Evolutionary conservation across 1,284 basidiomycete species (phyloP).

Genomic region (Porodaedalea pini): DNA sequence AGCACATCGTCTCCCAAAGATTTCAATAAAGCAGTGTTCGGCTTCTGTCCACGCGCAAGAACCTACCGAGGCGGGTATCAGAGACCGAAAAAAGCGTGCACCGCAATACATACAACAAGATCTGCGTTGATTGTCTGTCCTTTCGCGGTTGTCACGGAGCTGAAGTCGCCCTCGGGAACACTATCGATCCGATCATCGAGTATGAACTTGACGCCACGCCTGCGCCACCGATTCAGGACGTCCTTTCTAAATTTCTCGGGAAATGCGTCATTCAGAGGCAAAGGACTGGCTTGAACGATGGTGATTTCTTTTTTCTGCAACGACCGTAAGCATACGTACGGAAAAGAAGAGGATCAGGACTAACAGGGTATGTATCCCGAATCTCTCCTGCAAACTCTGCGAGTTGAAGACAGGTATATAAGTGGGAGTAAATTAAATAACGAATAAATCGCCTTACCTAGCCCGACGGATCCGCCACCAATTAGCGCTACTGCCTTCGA

Average conservation of each 20-base stretch:
- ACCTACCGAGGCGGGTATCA: constrained; percentile 35
- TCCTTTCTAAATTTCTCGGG: constrained; percentile 52
- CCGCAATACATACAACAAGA: constrained; percentile 44
- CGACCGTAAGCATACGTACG: neutral
- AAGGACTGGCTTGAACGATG: constrained; percentile 51
- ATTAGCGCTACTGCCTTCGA: constrained; percentile 52
- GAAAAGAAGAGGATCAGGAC: constrained; percentile 21
- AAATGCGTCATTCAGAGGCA: constrained; percentile 57
- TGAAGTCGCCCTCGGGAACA: constrained; percentile 33
- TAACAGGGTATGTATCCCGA: constrained; percentile 47
- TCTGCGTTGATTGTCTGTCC: constrained; percentile 54
- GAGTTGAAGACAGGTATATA: constrained; percentile 1
- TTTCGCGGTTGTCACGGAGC: constrained; percentile 46
- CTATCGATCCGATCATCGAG: constrained; percentile 54
- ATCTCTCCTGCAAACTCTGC: constrained; percentile 59
- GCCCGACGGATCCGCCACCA: constrained; percentile 61
- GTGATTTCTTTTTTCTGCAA: constrained; percentile 56
- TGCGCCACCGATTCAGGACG: constrained; percentile 39
- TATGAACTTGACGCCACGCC: constrained; percentile 48
- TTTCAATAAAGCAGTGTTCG: constrained; percentile 49
- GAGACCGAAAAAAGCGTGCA: neutral
- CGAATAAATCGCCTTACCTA: constrained; percentile 39
- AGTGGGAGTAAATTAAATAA: constrained; percentile 17
- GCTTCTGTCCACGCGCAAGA: constrained; percentile 43
- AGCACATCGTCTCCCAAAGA: constrained; percentile 43